These are phyloP conservation scores for Kodamaea kaohsiungensis DNA, from an alignment of 805 yeast genomes.

Conservation along the genomic window DNA sequence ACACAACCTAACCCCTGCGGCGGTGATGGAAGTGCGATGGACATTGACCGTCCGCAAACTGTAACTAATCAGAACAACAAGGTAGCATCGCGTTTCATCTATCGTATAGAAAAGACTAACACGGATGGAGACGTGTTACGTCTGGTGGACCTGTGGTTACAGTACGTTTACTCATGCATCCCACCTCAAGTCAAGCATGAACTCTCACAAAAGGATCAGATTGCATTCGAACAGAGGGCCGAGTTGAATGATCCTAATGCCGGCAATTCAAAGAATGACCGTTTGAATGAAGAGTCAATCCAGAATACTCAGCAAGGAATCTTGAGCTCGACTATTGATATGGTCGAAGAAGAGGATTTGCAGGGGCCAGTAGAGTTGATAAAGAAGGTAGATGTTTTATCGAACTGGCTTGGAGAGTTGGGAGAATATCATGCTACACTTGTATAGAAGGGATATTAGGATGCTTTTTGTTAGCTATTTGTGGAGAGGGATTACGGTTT, in stretches of 20 bases:
- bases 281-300: constrained; percentile 6
- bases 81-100: constrained; percentile 7
- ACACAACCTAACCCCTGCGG: not conserved
- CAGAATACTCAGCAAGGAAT: constrained; percentile 14
- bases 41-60: constrained; percentile 10
- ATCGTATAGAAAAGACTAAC: constrained; percentile 9
- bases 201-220: constrained; percentile 38
- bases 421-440: not conserved
- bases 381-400: constrained; percentile 6
- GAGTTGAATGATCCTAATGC: constrained; percentile 14
- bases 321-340: constrained; percentile 14
- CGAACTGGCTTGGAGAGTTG: constrained; percentile 7
- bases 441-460: not conserved
- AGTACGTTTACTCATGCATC: constrained; percentile 23
- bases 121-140: constrained; percentile 8
- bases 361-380: constrained; percentile 3
- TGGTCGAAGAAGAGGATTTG: constrained; percentile 4
- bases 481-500: too few species aligned
- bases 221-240: constrained; percentile 33
- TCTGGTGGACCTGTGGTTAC: constrained; percentile 19
- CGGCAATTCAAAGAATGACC: not conserved
- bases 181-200: constrained; percentile 29
- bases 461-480: too few species aligned
- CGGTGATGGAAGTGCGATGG: constrained; percentile 12
- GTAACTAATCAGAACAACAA: not conserved